Base-by-base conservation (phyloP, 2,329 filamentous ascomycete species). In the Chalara sp. region DNA sequence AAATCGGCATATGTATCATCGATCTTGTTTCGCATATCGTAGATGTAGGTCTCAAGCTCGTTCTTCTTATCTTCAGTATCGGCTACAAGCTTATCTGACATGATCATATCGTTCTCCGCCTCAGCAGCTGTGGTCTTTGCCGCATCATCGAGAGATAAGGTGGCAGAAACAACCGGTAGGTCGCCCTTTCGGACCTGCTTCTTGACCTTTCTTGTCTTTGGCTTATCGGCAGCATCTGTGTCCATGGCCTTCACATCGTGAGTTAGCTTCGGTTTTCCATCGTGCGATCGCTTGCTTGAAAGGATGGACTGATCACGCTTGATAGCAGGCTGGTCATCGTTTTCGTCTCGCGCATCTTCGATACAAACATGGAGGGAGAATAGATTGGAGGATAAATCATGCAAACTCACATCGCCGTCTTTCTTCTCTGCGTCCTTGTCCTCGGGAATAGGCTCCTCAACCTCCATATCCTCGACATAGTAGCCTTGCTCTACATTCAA, bases 41-140 rank as follows among this genome's bases (percentile, higher is more conserved):
- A 99, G 73, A 97, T 96, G 74, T 86, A 95, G 29, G 89, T 84
- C 79, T 99, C 93, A 49, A 99, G 87, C 74, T 97, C 92, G 76
- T 99, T 99, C 89, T 97, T 99, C 83, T 95, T 95, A 77, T 97
- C 90, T 69, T 97, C 93, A 37, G 93, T 99, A 70, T 97, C 93
- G 62, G 88, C 89, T 51, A 99, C 91, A 52, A 97, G 85, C 81
- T 97, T 99, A 76, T 99, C 93, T 72, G 96, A 90, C 83, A 95
- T 92, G 62, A 90, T 83, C 93, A 99, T 97, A 62, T 83, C 69
- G 60, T 84, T 79, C 75, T 99, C 93, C 70, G 85, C 84, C 79
- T 99, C 93, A 47, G 78, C 72, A 58, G 84, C 76, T n/a, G 75
- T 65, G 55, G 83, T 74, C 77, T 87, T 92, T 66, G 75, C 67